Percentiles rank a stretch among this genome's conserved stretches.
These are phyloP conservation scores for Podila minutissima DNA, from an alignment of 192 early-diverging fungal genomes.

Conservation along the genomic window DNA sequence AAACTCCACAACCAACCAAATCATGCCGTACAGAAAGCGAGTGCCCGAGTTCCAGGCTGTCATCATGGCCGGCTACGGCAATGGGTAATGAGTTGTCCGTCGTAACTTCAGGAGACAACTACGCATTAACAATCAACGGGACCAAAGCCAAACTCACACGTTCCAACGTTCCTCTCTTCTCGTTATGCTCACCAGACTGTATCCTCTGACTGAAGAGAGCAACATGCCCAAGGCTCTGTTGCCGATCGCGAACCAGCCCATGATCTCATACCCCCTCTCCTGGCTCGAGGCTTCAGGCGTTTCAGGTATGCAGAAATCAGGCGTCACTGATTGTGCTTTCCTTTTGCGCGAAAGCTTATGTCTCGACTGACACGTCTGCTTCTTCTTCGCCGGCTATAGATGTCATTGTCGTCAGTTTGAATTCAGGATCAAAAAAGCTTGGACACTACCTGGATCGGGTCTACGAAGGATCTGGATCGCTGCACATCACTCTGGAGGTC, in stretches of 20 bases:
- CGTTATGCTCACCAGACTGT: slow-evolving; percentile 59
- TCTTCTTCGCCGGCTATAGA: slow-evolving; percentile 56
- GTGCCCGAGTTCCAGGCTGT: slow-evolving; percentile 74
- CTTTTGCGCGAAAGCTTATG: not conserved
- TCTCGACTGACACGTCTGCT: not conserved
- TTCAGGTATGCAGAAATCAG: slow-evolving; percentile 26
- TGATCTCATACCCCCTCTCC: slow-evolving; percentile 92
- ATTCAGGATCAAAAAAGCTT: slow-evolving; percentile 76
- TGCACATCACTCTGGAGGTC: slow-evolving; percentile 71
- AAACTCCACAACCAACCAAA: not conserved
- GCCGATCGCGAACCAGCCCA: slow-evolving; percentile 94
- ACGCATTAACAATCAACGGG: not conserved
- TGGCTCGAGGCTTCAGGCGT: slow-evolving; percentile 93
- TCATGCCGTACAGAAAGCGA: slow-evolving; percentile 49
- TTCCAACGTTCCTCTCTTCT: not conserved
- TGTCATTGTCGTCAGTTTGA: slow-evolving; percentile 77
- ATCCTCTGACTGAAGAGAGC: slow-evolving; percentile 81
- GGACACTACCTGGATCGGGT: slow-evolving; percentile 68
- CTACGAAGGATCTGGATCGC: slow-evolving; percentile 68
- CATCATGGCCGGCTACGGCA: slow-evolving; percentile 72
- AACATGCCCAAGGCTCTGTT: slow-evolving; percentile 93
- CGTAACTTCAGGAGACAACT: not conserved
- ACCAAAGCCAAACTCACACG: not conserved
- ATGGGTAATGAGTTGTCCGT: slow-evolving; percentile 53
- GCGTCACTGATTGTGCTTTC: not conserved